Evolutionary conservation across 805 yeast species (phyloP).

Genomic region (Kockiozyma suomiensis): DNA sequence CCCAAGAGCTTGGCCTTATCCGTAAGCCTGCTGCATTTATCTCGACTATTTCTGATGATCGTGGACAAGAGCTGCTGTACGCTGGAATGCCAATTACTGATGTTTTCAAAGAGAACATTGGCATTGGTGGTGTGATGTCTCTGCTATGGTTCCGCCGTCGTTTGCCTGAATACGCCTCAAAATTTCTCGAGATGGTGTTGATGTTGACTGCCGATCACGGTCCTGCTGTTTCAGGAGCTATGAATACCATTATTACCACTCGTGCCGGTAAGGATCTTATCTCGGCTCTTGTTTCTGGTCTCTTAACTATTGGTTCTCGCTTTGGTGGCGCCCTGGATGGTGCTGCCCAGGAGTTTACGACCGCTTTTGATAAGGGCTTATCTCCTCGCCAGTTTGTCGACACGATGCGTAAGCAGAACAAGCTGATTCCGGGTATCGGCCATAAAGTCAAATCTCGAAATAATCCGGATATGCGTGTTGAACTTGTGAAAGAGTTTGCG

Average conservation of each 20-base stretch:
- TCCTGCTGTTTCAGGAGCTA: conserved; percentile 53
- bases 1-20: conserved; percentile 51
- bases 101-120: conserved; percentile 52
- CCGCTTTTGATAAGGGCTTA: conserved; percentile 49
- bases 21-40: conserved; percentile 54
- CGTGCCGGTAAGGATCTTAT: conserved; percentile 53
- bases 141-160: conserved; percentile 52
- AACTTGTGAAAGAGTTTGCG: conserved; percentile 51
- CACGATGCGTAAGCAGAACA: conserved; percentile 52
- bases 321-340: conserved; percentile 54
- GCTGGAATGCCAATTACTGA: conserved; percentile 54
- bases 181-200: conserved; percentile 53
- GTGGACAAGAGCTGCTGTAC: conserved; percentile 51
- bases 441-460: conserved; percentile 53
- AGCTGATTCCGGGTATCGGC: conserved; percentile 52
- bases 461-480: conserved; percentile 54
- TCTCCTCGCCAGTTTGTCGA: conserved; percentile 52
- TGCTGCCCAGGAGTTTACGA: conserved; percentile 51
- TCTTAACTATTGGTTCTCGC: conserved; percentile 50
- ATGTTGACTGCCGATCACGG: conserved; percentile 55
- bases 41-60: conserved; percentile 53
- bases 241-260: conserved; percentile 53
- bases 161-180: conserved; percentile 49
- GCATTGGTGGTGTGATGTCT: conserved; percentile 53
- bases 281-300: conserved; percentile 51